A percentile compares a stretch with the other conserved stretches of the same genome.
phyloP scores from a whole-genome alignment of 352 stramenopile species.

The Blastocystis sp. region DNA sequence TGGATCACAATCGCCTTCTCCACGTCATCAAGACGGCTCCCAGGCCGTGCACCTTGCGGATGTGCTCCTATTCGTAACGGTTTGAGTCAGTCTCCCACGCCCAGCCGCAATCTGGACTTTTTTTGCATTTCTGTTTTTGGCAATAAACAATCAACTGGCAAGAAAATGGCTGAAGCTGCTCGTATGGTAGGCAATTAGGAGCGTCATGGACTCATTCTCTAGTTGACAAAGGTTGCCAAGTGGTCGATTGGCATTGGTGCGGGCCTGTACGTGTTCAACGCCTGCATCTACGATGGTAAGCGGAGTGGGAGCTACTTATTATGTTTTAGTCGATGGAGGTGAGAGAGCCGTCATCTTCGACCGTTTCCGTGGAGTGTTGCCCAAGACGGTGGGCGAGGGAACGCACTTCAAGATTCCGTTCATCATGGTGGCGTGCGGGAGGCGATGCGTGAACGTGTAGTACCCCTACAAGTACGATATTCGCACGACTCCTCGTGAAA shows the following conservation, averaged over 20 bases:
- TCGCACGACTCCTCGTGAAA: constrained; percentile 91
- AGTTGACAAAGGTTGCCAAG: constrained; percentile 33
- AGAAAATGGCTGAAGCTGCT: not conserved
- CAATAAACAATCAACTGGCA: not conserved
- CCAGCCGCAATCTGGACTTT: not conserved
- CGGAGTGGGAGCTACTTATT: not conserved
- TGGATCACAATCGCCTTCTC: not conserved
- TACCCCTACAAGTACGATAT: constrained; percentile 97
- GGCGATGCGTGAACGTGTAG: constrained; percentile 72
- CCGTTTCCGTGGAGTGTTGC: not conserved
- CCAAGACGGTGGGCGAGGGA: not conserved
- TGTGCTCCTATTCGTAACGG: constrained; percentile 29
- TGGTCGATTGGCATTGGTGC: constrained; percentile 27
- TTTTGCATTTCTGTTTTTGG: not conserved
- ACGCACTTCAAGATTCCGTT: not conserved
- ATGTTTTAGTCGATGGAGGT: not conserved
- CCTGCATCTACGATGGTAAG: not conserved
- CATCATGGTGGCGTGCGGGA: no score
- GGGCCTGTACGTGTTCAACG: not conserved
- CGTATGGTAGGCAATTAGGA: not conserved
- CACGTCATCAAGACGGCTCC: not conserved
- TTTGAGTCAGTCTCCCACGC: not conserved
- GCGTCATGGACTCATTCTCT: not conserved
- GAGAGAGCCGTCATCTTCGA: not conserved
- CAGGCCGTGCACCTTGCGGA: constrained; percentile 4